phyloP scores from a whole-genome alignment of 2,329 filamentous ascomycete genomes.

The Colletotrichum ledebouriae region DNA sequence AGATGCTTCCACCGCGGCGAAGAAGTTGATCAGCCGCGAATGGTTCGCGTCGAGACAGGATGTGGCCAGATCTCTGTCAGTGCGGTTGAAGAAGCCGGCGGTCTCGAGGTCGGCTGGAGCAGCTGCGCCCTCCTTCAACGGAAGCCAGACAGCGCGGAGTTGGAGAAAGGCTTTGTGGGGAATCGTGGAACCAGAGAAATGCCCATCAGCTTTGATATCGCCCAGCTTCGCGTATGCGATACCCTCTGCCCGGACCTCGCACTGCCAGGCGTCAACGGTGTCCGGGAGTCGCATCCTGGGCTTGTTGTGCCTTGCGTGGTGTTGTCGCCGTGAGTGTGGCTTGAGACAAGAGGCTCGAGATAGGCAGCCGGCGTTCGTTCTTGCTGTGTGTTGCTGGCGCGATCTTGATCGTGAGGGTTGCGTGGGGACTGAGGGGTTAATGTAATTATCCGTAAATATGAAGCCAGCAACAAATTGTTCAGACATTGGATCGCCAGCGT shows the following conservation, averaged over 20 bases:
- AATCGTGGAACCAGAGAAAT: constrained; percentile 8
- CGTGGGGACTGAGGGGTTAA: no score
- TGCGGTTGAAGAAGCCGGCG: background rate
- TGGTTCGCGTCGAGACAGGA: constrained; percentile 3
- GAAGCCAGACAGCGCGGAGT: background rate
- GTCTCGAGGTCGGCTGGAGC: constrained; percentile 1
- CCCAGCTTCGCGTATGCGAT: constrained; percentile 1
- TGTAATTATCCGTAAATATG: no score
- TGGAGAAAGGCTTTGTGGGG: constrained; percentile 1
- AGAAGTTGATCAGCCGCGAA: no score
- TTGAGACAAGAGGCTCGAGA: background rate
- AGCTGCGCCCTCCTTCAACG: background rate
- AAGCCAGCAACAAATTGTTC: no score
- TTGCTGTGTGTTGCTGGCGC: no score
- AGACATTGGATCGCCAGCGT: no score
- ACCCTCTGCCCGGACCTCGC: background rate
- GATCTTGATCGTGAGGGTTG: no score
- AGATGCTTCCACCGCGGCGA: no score
- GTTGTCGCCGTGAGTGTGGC: background rate
- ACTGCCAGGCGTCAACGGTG: background rate
- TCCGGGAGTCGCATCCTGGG: background rate
- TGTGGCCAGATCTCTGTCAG: background rate
- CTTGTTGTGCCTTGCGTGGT: background rate
- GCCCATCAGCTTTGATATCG: constrained; percentile 4
- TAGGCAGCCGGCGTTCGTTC: no score